Percentiles rank a stretch among this genome's conserved stretches.
These are phyloP conservation scores for Rasamsonia emersonii DNA, from an alignment of 2,329 filamentous ascomycete species.

Conservation along the genomic window DNA sequence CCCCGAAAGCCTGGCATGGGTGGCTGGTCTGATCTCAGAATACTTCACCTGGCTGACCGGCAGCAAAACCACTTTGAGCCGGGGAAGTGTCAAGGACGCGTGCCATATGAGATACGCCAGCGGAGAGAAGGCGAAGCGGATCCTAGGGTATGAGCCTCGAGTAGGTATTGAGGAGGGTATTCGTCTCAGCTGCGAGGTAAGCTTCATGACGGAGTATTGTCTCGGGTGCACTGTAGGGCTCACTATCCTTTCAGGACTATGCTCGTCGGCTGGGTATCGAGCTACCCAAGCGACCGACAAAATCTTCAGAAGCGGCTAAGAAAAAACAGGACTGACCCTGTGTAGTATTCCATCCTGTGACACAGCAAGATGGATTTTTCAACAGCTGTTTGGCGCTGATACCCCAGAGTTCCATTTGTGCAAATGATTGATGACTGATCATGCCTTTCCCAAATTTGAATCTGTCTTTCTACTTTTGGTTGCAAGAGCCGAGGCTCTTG, in stretches of 20 bases:
- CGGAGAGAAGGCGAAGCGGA: slow-evolving; percentile 41
- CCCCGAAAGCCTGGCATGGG: slow-evolving; percentile 41
- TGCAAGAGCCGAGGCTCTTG: no score
- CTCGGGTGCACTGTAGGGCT: slow-evolving; percentile 4
- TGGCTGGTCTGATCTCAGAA: slow-evolving; percentile 40
- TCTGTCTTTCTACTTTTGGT: no score
- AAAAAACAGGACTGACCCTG: no score
- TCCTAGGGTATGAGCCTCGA: slow-evolving; percentile 46
- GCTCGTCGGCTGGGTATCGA: slow-evolving; percentile 21
- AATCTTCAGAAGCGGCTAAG: background rate
- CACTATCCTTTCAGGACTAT: slow-evolving; percentile 19
- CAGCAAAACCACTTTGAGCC: slow-evolving; percentile 38
- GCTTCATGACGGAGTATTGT: slow-evolving; percentile 7
- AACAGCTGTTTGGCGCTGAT: no score
- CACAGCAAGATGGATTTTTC: no score
- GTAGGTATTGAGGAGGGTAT: slow-evolving; percentile 46
- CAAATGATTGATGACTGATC: no score
- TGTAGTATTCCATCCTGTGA: no score
- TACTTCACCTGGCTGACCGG: slow-evolving; percentile 40
- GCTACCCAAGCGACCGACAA: slow-evolving; percentile 8
- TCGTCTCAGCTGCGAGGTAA: slow-evolving; percentile 40
- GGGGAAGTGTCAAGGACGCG: slow-evolving; percentile 49
- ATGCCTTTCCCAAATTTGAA: no score
- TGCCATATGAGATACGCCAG: slow-evolving; percentile 45
- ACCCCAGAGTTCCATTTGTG: no score